Base-by-base conservation (phyloP, 1,284 basidiomycete genomes). In the Boletus sp. region DNA sequence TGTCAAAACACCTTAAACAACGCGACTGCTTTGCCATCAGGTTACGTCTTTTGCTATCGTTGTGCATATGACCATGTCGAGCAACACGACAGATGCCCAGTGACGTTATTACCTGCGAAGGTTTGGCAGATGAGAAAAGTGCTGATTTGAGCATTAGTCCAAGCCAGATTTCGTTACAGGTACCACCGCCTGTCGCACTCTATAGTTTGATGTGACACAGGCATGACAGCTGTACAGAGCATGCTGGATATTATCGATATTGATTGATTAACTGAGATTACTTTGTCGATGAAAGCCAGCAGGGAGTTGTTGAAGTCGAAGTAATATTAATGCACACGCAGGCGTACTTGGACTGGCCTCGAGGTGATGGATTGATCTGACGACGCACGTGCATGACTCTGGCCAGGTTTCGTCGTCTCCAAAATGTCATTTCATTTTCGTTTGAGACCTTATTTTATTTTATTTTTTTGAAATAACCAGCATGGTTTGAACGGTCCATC, bases 31-130 rank as follows among this genome's bases (percentile, higher is more conserved):
- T 69, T 98, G 36, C 91, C 93, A 8, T 90, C 85, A 25, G 94
- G 96, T 38, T 97, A 94, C 75, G 91, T 97, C 8, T 95, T 91
- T 62, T 97, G 95, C 70, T 99, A 96, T 69, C 84, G 89, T 35
- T 98, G 95, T 69, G 86, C 88, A 44, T 86, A 89, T 73, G 84
- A 86, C 50, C 82, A 92, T 58, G 84, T 97, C 40, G 82, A 90
- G 65, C 81, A 82, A 61, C 72, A 84, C 50, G 82, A 82, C 26
- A 76, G 72, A 60, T 98, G 94, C 72, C 94, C 94, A 49, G 84
- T 98, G 56, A 96, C 94, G 44, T 75, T 91, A 42, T 66, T 89
- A 44, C 80, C 81, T 5, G 76, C 87, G 25, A 75, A 77, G 48
- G 78, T 82, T 48, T 91, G 88, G 78, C 87, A 94, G 65, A 69